Evolutionary conservation across 495 filamentous ascomycete species (phyloP).

Genomic region (Pyronema omphalodes): DNA sequence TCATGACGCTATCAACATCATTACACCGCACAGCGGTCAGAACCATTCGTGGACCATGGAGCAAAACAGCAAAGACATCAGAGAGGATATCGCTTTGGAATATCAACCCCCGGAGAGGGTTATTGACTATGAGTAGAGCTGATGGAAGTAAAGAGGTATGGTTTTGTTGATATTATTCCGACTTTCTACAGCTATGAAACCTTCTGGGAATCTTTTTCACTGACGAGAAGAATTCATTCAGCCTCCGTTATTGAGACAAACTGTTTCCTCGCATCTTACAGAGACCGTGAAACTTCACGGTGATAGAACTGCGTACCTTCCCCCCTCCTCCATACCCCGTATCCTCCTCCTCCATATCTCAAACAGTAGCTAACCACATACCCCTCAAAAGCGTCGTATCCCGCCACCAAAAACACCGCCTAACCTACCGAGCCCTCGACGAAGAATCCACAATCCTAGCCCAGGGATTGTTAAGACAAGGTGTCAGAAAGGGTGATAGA

Average conservation of each 20-base stretch:
- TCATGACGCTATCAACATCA: too few relatives aligned
- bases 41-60: too few relatives aligned
- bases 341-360: background rate
- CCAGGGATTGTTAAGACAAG: slow-evolving; percentile 48
- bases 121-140: too few relatives aligned
- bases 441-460: slow-evolving; percentile 58
- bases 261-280: background rate
- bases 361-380: background rate
- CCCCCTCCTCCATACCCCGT: too few relatives aligned
- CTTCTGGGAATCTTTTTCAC: too few relatives aligned
- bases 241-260: slow-evolving; percentile 2
- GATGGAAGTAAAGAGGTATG: too few relatives aligned
- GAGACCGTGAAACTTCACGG: background rate
- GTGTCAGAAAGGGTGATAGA: slow-evolving; percentile 67
- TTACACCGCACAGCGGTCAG: too few relatives aligned
- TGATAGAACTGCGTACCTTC: slow-evolving; percentile 2
- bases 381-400: slow-evolving; percentile 38
- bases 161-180: too few relatives aligned
- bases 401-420: slow-evolving; percentile 39
- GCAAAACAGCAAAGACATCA: too few relatives aligned
- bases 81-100: too few relatives aligned
- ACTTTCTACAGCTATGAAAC: too few relatives aligned
- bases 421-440: slow-evolving; percentile 63
- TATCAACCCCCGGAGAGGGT: too few relatives aligned
- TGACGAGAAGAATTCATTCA: background rate